Percentiles rank a stretch among this genome's conserved stretches.
These are phyloP conservation scores for Stagonosporopsis cucurbitacearum DNA, from an alignment of 2,329 filamentous ascomycete genomes.

Conservation along the genomic window DNA sequence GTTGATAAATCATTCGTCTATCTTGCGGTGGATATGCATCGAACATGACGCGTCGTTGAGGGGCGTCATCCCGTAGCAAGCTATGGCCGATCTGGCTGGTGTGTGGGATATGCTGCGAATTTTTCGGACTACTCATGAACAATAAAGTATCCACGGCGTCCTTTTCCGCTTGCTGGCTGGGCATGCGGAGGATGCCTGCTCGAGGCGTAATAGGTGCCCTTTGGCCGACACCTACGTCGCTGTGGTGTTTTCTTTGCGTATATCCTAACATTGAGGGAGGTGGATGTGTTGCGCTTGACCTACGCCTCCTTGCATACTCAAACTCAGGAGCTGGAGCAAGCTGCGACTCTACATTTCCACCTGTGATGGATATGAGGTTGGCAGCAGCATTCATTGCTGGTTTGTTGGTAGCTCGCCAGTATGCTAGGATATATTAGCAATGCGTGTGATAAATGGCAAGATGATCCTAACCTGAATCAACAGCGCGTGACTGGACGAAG, in stretches of 20 bases:
- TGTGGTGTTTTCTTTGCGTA: slow-evolving; percentile 42
- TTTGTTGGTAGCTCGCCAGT: slow-evolving; percentile 37
- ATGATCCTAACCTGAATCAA: slow-evolving; percentile 33
- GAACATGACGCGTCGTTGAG: slow-evolving; percentile 47
- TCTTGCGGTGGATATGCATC: slow-evolving; percentile 40
- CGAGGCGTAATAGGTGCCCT: slow-evolving; percentile 42
- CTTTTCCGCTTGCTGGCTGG: slow-evolving; percentile 74
- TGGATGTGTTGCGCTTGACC: slow-evolving; percentile 42
- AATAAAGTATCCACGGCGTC: slow-evolving; percentile 81
- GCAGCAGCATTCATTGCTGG: slow-evolving; percentile 37
- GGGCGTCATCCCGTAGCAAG: slow-evolving; percentile 38
- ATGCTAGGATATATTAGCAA: slow-evolving; percentile 26
- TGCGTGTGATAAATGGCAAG: no score
- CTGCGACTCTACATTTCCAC: slow-evolving; percentile 28
- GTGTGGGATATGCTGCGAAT: slow-evolving; percentile 56
- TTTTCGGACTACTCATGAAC: slow-evolving; percentile 81
- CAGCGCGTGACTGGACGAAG: slow-evolving; percentile 30
- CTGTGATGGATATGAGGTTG: slow-evolving; percentile 39
- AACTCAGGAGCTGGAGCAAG: slow-evolving; percentile 46
- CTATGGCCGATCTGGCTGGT: slow-evolving; percentile 37
- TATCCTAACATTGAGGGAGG: slow-evolving; percentile 42
- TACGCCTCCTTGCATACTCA: slow-evolving; percentile 42
- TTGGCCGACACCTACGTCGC: slow-evolving; percentile 36
- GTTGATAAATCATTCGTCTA: slow-evolving; percentile 29
- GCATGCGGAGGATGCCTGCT: slow-evolving; percentile 67